Conservation (phyloP, 306 rosid genomes). For the Prunus campanulata region DNA sequence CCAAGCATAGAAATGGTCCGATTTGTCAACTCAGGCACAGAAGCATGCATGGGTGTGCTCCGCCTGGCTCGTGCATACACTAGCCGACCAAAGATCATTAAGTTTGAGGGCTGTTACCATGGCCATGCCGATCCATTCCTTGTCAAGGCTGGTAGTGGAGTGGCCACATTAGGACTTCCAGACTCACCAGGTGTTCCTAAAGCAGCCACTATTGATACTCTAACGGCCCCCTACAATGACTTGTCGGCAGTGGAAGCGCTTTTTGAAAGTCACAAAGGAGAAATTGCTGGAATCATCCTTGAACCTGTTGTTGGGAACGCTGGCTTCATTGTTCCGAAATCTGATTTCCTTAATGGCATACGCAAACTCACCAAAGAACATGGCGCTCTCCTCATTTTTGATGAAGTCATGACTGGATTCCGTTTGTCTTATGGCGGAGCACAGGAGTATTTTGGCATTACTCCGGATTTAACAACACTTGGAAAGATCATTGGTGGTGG, state of each 20-base stretch:
- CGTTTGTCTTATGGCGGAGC: constrained; percentile 95
- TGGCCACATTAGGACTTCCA: constrained; percentile 94
- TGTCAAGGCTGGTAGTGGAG: constrained; percentile 95
- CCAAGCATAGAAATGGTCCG: constrained; percentile 97
- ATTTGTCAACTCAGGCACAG: constrained; percentile 94
- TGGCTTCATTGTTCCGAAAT: constrained; percentile 71
- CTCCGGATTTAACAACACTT: constrained; percentile 76
- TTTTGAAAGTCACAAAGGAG: constrained; percentile 61
- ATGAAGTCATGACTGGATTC: constrained; percentile 97
- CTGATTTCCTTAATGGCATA: constrained; percentile 63
- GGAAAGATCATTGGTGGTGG: constrained; percentile 99
- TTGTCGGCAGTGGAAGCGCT: constrained; percentile 65
- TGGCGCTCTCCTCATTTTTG: constrained; percentile 70
- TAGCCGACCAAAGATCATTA: constrained; percentile 62
- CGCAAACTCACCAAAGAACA: constrained; percentile 71
- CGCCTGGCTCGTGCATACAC: constrained; percentile 90
- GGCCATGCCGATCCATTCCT: constrained; percentile 99
- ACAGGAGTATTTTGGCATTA: constrained; percentile 83
- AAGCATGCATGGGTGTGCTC: constrained; percentile 95
- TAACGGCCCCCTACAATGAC: constrained; percentile 76
- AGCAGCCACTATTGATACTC: constrained; percentile 85
- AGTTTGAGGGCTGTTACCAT: constrained; percentile 97
- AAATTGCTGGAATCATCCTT: constrained; percentile 71
- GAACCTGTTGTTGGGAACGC: constrained; percentile 97
- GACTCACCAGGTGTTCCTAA: constrained; percentile 96